A percentile compares a stretch with the other conserved stretches of the same genome.
phyloP scores from a whole-genome alignment of 768 basidiomycete species.

The Terana coerulea region DNA sequence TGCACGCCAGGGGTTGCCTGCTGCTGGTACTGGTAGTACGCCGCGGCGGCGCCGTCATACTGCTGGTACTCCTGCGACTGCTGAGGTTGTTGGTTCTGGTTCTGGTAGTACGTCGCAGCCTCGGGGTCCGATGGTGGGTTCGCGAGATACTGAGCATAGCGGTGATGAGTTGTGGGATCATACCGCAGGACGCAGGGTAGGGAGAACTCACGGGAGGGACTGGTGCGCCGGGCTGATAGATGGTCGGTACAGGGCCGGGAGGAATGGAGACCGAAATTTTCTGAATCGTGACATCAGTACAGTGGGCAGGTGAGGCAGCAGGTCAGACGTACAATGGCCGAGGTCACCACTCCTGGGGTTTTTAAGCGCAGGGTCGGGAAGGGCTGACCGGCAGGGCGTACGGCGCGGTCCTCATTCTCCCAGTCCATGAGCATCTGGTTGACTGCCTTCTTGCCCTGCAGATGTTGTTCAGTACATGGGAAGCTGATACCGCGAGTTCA shows the following conservation, averaged over 20 bases:
- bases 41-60: constrained; percentile 11
- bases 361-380: constrained; percentile 40
- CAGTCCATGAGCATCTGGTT: constrained; percentile 35
- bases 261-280: constrained; percentile 38
- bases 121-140: constrained; percentile 33
- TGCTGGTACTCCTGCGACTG: background rate
- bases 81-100: constrained; percentile 25
- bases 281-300: constrained; percentile 23
- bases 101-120: constrained; percentile 27
- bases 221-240: constrained; percentile 39
- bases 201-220: constrained; percentile 38
- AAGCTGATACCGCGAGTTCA: too few species aligned
- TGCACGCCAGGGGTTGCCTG: background rate
- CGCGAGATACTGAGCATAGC: constrained; percentile 31
- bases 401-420: constrained; percentile 36
- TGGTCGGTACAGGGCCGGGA: constrained; percentile 24
- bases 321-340: constrained; percentile 30
- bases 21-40: constrained; percentile 1
- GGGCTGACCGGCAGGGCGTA: constrained; percentile 19
- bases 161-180: background rate
- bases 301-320: background rate
- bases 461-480: background rate
- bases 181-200: background rate
- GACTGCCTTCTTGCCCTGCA: constrained; percentile 41
- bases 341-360: constrained; percentile 36